Evolutionary conservation across 1,139 yeast genomes (phyloP).

Genomic region (Komagataea norvegica): DNA sequence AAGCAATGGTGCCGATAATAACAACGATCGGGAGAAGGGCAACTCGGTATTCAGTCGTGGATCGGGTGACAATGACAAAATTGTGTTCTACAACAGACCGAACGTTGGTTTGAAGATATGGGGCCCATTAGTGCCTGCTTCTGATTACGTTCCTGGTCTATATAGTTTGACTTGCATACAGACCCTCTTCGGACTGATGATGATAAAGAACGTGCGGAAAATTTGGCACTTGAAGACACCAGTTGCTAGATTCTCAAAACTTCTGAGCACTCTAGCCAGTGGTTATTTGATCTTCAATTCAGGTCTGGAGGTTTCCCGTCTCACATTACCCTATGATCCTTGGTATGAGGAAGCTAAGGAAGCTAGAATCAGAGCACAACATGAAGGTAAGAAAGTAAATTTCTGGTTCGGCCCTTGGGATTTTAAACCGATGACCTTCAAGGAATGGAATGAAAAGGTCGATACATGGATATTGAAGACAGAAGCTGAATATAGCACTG

Average conservation of each 20-base stretch:
- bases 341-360: slow-evolving; percentile 57
- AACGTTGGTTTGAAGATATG: slow-evolving; percentile 52
- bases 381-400: slow-evolving; percentile 40
- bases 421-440: slow-evolving; percentile 47
- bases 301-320: slow-evolving; percentile 47
- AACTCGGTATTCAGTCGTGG: slow-evolving; percentile 6
- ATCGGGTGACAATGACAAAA: slow-evolving; percentile 13
- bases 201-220: slow-evolving; percentile 20
- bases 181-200: slow-evolving; percentile 37
- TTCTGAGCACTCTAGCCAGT: slow-evolving; percentile 18
- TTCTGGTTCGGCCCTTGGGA: slow-evolving; percentile 60
- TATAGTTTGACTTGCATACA: slow-evolving; percentile 46
- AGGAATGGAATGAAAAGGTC: slow-evolving; percentile 42
- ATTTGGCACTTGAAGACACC: slow-evolving; percentile 17
- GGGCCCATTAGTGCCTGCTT: slow-evolving; percentile 64
- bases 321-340: slow-evolving; percentile 53
- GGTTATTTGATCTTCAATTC: slow-evolving; percentile 26
- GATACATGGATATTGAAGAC: slow-evolving; percentile 28
- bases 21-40: slow-evolving; percentile 12
- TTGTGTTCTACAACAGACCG: slow-evolving; percentile 37
- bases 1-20: slow-evolving; percentile 6
- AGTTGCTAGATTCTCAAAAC: slow-evolving; percentile 14
- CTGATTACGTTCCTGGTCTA: slow-evolving; percentile 50
- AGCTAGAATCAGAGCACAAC: slow-evolving; percentile 42
- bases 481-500: slow-evolving; percentile 5